Percentiles rank a stretch among this genome's conserved stretches.
phyloP scores from a whole-genome alignment of 2,329 filamentous ascomycete species.

The Claviceps purpurea region DNA sequence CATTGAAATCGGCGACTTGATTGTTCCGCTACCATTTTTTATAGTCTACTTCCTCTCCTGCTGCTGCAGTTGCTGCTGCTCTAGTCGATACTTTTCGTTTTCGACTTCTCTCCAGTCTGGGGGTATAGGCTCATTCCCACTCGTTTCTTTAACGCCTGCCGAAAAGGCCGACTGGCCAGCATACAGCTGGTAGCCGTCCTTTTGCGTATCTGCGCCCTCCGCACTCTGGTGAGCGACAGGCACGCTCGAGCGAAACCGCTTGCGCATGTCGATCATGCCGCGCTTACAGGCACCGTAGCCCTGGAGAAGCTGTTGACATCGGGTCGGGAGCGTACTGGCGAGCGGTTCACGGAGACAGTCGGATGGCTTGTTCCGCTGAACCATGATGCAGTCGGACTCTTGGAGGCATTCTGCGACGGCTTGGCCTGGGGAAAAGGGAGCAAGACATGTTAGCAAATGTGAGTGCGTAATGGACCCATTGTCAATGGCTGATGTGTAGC shows the following conservation, averaged over 20 bases:
- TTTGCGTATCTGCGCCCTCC: conserved; percentile 39
- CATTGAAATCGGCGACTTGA: background rate
- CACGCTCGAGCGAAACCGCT: conserved; percentile 89
- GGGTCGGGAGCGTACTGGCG: conserved; percentile 65
- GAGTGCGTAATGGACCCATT: background rate
- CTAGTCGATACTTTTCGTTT: conserved; percentile 42
- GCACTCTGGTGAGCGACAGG: conserved; percentile 56
- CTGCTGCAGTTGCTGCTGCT: conserved; percentile 18
- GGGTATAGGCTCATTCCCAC: conserved; percentile 50
- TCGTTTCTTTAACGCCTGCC: conserved; percentile 49
- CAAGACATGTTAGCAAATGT: background rate
- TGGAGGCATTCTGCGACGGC: conserved; percentile 92
- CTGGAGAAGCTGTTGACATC: conserved; percentile 86
- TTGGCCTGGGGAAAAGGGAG: conserved; percentile 45
- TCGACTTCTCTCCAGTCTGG: conserved; percentile 51
- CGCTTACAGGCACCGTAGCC: conserved; percentile 92
- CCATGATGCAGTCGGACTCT: conserved; percentile 91
- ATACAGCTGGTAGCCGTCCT: conserved; percentile 56
- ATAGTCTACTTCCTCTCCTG: conserved; percentile 4
- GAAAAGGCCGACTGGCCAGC: conserved; percentile 61
- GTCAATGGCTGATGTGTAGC: conserved; percentile 20
- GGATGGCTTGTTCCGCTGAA: conserved; percentile 70
- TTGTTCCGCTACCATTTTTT: background rate
- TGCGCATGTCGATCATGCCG: conserved; percentile 96
- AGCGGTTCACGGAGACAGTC: conserved; percentile 82